These are phyloP conservation scores for Cordyceps farinosa DNA, from an alignment of 2,329 filamentous ascomycete genomes.

Conservation along the genomic window DNA sequence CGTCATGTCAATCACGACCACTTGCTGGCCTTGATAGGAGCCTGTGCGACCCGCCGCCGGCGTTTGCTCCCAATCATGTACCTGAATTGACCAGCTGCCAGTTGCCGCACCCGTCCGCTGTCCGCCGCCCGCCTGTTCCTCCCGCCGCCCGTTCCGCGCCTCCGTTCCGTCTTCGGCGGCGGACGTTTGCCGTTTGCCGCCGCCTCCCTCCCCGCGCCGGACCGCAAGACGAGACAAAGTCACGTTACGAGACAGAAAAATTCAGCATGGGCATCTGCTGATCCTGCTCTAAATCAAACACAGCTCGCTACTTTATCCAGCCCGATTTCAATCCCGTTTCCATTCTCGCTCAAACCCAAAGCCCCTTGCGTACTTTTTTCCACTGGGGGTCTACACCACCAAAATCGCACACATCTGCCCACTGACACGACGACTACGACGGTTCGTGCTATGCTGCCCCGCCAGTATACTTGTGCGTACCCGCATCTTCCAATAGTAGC, in stretches of 20 bases:
- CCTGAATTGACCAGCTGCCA: not conserved
- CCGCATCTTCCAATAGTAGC: not conserved
- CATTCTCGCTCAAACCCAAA: not conserved
- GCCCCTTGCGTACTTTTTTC: not conserved
- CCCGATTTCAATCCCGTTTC: too few species aligned
- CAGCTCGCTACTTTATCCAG: too few species aligned
- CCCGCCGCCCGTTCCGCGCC: not conserved
- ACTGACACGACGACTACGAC: not conserved
- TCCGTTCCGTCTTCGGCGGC: not conserved
- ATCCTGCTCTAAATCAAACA: too few species aligned
- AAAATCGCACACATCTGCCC: not conserved
- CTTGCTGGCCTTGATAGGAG: too few species aligned
- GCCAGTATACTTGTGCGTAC: not conserved
- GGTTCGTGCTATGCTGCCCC: not conserved
- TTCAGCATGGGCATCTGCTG: too few species aligned
- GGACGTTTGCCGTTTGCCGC: not conserved
- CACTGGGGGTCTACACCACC: not conserved
- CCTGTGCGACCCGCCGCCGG: not conserved
- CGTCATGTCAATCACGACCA: too few species aligned
- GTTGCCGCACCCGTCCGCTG: too few species aligned
- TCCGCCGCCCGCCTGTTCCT: not conserved
- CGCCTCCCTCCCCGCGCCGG: not conserved
- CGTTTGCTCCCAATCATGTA: not conserved
- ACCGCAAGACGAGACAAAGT: not conserved
- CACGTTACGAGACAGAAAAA: too few species aligned